Evolutionary conservation across 768 basidiomycete genomes (phyloP).

Genomic region (Erythrobasidium yunnanense): DNA sequence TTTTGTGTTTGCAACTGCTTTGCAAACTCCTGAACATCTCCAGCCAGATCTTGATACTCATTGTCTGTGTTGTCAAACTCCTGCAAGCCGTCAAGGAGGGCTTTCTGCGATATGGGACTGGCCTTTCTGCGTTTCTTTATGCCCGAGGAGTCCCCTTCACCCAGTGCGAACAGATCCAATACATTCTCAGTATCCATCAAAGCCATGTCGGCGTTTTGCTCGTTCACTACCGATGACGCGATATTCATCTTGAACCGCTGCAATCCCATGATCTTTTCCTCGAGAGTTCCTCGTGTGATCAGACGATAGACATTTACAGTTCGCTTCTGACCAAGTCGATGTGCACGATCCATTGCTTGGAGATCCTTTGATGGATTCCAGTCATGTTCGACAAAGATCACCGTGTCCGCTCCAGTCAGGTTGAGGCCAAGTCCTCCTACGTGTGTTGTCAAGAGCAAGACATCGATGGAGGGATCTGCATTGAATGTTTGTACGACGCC

Average conservation of each 20-base stretch:
- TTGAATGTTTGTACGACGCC: slow-evolving; percentile 98
- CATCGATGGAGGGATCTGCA: slow-evolving; percentile 91
- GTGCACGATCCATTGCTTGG: slow-evolving; percentile 98
- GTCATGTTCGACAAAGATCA: slow-evolving; percentile 98
- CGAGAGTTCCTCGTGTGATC: slow-evolving; percentile 89
- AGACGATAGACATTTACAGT: slow-evolving; percentile 97
- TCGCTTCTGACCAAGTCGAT: slow-evolving; percentile 95
- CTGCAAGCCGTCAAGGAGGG: slow-evolving; percentile 25
- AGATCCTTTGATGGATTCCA: slow-evolving; percentile 99
- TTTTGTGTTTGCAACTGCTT: no score
- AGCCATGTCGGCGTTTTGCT: slow-evolving; percentile 83
- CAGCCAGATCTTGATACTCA: slow-evolving; percentile 13
- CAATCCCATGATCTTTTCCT: slow-evolving; percentile 99
- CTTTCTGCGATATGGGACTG: slow-evolving; percentile 26
- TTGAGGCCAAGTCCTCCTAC: slow-evolving; percentile 94
- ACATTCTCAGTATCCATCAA: slow-evolving; percentile 98
- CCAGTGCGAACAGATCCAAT: slow-evolving; percentile 65
- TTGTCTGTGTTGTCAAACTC: slow-evolving; percentile 20
- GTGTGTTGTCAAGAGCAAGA: slow-evolving; percentile 85
- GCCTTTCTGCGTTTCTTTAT: slow-evolving; percentile 2
- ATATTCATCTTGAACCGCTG: slow-evolving; percentile 99
- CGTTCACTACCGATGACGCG: slow-evolving; percentile 88
- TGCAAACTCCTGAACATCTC: no score
- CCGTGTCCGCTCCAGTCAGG: slow-evolving; percentile 93
- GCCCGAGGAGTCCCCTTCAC: neutral